Evolutionary conservation across 345 rosid genomes (phyloP), one percentile per base, ranked within the genome.

Genomic region (Euphorbia peplus): DNA sequence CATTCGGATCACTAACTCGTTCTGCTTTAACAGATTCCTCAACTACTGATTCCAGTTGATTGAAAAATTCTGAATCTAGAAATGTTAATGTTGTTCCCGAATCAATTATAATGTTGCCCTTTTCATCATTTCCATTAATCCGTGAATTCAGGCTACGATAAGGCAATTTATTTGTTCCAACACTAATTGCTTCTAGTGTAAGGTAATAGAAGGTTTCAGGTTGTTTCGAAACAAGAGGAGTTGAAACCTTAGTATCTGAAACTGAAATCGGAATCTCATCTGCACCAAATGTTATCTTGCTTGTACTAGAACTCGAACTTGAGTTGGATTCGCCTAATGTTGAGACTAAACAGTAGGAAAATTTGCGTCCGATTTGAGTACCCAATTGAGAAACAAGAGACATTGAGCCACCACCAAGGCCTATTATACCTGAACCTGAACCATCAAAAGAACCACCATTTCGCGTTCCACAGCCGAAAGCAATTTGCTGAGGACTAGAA

Each of bases 311-410:
- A 13, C 50, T 68, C 4, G 29, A 63, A 13, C 64, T 67, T 8
- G 69, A n/a, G 6, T 48, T 4, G n/a, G 69, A 16, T 11, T 57
- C 6, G 22, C 74, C 47, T 28, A 62, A 55, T 46, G 74, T 35
- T 60, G 83, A 83, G 0, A 88, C 80, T 71, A 91, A 74, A 69
- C 90, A 85, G 63, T 88, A 87, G 0, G 95, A 84, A 64, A 90
- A 88, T 42, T 67, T 85, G 14, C 81, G 78, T 5, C 74, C 72
- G 18, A 81, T 74, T 0, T 77, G 47, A 4, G 73, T 16, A 2
- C 82, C 70, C 8, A 86, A 19, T 41, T 90, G 96, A 1, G 85
- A 75, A 14, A 83, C 19, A 4, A 90, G 30, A 0, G 93, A 90
- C 37, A 86, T 76, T 3, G 82, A 61, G 21, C 91, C 87, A 0